Percentiles rank a stretch among this genome's conserved stretches.
Evolutionary conservation across 257 asterid species (phyloP).

Genomic region (Fraxinus excelsior): DNA sequence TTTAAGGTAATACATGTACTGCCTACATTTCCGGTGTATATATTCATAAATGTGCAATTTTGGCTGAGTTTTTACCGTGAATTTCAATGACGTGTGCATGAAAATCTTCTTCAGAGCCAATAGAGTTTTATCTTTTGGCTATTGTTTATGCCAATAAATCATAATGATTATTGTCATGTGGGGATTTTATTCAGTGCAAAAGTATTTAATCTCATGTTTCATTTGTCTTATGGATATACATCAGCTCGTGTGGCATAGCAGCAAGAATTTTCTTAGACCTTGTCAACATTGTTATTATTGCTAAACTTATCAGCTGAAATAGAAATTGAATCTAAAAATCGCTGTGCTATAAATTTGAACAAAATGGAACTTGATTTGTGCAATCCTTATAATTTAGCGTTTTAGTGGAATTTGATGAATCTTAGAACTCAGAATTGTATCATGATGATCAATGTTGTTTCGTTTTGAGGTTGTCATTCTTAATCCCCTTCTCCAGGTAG

Average conservation of each 20-base stretch:
- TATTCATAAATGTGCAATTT: background rate
- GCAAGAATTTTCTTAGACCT: background rate
- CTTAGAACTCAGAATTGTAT: background rate
- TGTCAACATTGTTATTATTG: background rate
- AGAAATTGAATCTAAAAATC: background rate
- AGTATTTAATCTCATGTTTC: background rate
- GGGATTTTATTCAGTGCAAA: background rate
- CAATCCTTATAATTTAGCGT: background rate
- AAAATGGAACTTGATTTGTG: background rate
- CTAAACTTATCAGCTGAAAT: background rate
- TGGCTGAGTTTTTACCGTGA: background rate
- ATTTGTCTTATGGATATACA: background rate
- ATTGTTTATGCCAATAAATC: background rate
- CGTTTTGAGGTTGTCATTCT: background rate
- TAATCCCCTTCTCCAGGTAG: background rate
- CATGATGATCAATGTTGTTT: background rate
- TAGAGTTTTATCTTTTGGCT: background rate
- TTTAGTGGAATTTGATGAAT: background rate
- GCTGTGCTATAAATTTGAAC: background rate
- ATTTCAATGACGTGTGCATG: background rate
- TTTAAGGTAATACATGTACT: slow-evolving; percentile 56
- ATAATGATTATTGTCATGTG: background rate
- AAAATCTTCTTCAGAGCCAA: background rate
- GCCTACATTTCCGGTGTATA: background rate
- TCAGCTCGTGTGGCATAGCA: background rate